Conservation (phyloP, 179 eudicot species). For the Beta lomatogona region DNA sequence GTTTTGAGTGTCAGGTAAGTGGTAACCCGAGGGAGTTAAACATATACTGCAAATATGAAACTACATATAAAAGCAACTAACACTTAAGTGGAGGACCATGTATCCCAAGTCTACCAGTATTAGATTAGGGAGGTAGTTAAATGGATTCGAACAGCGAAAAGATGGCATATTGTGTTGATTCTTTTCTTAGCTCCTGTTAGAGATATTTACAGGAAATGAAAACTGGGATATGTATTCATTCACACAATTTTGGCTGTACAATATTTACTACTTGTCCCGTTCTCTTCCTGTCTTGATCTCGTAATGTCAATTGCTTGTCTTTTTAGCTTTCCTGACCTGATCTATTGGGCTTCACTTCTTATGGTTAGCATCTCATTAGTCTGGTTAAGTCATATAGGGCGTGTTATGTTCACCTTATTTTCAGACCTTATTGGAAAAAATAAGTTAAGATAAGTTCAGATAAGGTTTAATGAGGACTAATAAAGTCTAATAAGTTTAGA, state of each 20-base stretch:
- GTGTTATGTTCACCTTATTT: too few species aligned
- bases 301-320: not conserved
- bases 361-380: not conserved
- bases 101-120: not conserved
- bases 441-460: too few species aligned
- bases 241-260: not conserved
- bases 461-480: too few species aligned
- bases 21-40: not conserved
- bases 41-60: not conserved
- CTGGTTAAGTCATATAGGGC: not conserved
- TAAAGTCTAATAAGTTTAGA: too few species aligned
- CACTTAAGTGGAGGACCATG: not conserved
- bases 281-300: not conserved
- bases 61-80: not conserved
- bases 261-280: not conserved
- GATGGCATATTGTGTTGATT: not conserved
- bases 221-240: not conserved
- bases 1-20: not conserved
- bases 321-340: not conserved
- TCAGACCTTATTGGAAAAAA: too few species aligned
- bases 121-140: not conserved
- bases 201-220: not conserved
- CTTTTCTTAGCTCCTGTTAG: not conserved
- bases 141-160: not conserved
- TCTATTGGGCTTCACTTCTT: not conserved